phyloP scores from a whole-genome alignment of 2,329 filamentous ascomycete species.

The Cryphonectria naterciae region DNA sequence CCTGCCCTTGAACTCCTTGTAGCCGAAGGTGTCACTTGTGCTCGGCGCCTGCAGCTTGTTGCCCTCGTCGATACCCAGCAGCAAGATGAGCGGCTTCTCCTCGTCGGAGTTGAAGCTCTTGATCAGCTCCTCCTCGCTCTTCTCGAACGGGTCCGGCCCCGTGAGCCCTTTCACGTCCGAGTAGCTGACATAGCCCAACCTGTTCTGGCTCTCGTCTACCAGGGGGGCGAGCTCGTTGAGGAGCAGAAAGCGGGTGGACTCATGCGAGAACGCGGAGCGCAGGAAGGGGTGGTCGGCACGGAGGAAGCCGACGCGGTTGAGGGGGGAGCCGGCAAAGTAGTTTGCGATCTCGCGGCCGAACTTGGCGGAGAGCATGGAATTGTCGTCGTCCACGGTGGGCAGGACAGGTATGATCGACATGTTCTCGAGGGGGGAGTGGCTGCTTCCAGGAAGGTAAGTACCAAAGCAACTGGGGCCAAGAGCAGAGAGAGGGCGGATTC shows the following conservation, averaged over 20 bases:
- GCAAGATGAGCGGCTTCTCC: slow-evolving; percentile 73
- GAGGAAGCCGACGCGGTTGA: slow-evolving; percentile 81
- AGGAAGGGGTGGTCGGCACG: slow-evolving; percentile 74
- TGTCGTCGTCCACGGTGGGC: slow-evolving; percentile 49
- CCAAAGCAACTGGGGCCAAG: not conserved
- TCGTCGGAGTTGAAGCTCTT: slow-evolving; percentile 73
- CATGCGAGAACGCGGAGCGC: slow-evolving; percentile 66
- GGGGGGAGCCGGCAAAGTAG: slow-evolving; percentile 78
- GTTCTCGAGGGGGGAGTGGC: not conserved
- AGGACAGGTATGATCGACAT: slow-evolving; percentile 46
- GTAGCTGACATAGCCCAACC: slow-evolving; percentile 70
- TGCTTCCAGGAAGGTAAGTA: not conserved
- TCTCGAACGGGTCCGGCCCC: slow-evolving; percentile 70
- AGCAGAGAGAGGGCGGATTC: not conserved
- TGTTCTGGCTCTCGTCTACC: slow-evolving; percentile 54
- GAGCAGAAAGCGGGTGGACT: slow-evolving; percentile 72
- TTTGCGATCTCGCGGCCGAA: slow-evolving; percentile 82
- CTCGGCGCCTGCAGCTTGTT: slow-evolving; percentile 36
- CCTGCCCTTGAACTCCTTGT: slow-evolving; percentile 73
- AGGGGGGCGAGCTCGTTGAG: slow-evolving; percentile 80
- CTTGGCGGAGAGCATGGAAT: slow-evolving; percentile 73
- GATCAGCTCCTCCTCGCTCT: slow-evolving; percentile 73
- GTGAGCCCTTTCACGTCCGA: slow-evolving; percentile 73
- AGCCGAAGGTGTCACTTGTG: slow-evolving; percentile 52
- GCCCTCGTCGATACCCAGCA: slow-evolving; percentile 80